Percentiles rank a stretch among this genome's conserved stretches.
Evolutionary conservation across 345 rosid genomes (phyloP).

Genomic region (Eucalyptus dawsonii): DNA sequence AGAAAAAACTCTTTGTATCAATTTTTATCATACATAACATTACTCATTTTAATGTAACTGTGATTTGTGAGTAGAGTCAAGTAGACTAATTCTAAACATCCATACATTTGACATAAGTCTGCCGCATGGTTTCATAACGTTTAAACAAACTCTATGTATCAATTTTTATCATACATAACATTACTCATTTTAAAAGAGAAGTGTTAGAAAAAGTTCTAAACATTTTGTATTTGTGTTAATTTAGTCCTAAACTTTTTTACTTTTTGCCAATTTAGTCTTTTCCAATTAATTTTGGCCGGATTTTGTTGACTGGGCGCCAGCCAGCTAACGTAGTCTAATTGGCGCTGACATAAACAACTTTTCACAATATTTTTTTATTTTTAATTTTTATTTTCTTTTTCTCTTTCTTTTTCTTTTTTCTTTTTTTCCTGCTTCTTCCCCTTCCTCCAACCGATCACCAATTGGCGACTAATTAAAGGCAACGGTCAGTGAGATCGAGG

Average conservation of each 20-base stretch:
- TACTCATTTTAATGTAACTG: neutral
- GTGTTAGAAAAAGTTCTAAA: too few species aligned
- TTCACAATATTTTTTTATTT: accelerated
- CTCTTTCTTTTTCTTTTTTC: too few species aligned
- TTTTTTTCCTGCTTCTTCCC: too few species aligned
- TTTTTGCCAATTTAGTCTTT: too few species aligned
- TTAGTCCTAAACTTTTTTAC: too few species aligned
- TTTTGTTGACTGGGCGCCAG: accelerated
- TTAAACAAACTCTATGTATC: neutral
- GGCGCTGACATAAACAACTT: accelerated
- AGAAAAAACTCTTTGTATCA: too few species aligned
- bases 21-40: neutral
- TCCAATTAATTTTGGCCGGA: accelerated
- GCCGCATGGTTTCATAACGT: neutral
- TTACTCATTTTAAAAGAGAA: neutral
- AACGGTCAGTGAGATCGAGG: accelerated
- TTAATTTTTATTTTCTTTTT: too few species aligned
- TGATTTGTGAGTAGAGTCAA: neutral
- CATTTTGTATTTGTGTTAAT: too few species aligned
- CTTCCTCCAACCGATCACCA: too few species aligned
- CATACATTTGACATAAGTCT: neutral
- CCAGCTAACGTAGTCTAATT: accelerated
- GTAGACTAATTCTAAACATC: neutral
- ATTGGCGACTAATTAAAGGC: too few species aligned
- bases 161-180: neutral